Evolutionary conservation across 176 grass and related monocot genomes (phyloP), one percentile per base, ranked within the genome.

Genomic region (Bonia amplexicaulis): DNA sequence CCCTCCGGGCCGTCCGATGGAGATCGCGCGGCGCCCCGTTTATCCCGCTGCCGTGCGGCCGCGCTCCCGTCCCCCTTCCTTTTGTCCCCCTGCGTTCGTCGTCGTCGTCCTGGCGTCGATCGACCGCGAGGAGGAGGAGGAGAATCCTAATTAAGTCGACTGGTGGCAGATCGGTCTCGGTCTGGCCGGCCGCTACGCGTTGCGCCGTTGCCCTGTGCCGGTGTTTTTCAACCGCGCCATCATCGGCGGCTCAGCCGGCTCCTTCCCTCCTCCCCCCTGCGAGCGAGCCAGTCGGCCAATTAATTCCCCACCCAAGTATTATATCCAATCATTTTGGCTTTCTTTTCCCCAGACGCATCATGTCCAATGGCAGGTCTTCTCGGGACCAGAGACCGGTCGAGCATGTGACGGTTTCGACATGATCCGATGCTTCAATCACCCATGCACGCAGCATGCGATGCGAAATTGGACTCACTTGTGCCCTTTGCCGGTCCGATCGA

Each of bases 201-300:
- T 59, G 23, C 45, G 25, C n/a, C 61, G 25, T 14, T 22, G 16
- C 67, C 41, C 9, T 31, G 15, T 49, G 15, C 22, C 12, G 6
- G 23, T 5, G 26, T 20, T 19, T n/a, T 77, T 84, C 82, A 80
- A 85, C 76, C 54, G 76, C 76, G 49, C 60, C 87, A 89, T 89
- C 87, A 85, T 86, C 83, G 35, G 69, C 3, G 44, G 46, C 80
- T 13, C 53, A 22, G 42, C 64, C 27, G 10, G 26, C 44, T 49
- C 0, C 62, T 74, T 13, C 41, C 19, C 9, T 1, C 19, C 9
- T 1, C 27, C 6, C 23, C 8, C 6, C 25, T 5, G 12, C 13
- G 44, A 4, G 29, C 45, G 59, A 10, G 52, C 6, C 41, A 4
- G 59, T 17, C 41, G 25, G 40, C 1, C 68, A n/a, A 48, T 73